These are phyloP conservation scores for Paracoccidioides brasiliensis DNA, from an alignment of 2,329 filamentous ascomycete species.

Conservation along the genomic window DNA sequence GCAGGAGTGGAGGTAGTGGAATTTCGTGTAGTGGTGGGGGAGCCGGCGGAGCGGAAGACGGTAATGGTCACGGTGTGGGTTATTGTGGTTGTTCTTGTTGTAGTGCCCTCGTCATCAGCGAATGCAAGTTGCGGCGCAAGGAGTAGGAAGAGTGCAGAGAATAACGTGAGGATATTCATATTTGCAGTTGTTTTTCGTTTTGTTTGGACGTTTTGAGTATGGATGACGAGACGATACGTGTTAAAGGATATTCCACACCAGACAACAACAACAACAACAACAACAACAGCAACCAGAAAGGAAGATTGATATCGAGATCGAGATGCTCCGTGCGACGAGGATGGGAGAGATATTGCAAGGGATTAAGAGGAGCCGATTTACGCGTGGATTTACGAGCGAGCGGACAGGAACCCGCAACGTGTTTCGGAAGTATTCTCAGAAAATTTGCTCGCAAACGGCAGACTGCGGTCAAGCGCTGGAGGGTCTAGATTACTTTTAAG, in stretches of 20 bases:
- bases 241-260: too few relatives aligned
- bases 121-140: constrained; percentile 21
- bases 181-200: constrained; percentile 6
- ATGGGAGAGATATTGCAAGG: too few relatives aligned
- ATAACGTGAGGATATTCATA: constrained; percentile 26
- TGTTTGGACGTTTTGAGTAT: background rate
- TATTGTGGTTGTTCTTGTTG: constrained; percentile 30
- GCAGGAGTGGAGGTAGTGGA: constrained; percentile 10
- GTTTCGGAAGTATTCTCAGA: too few relatives aligned
- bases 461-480: background rate
- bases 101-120: constrained; percentile 18
- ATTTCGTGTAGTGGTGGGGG: constrained; percentile 9
- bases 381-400: too few relatives aligned
- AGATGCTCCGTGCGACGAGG: too few relatives aligned
- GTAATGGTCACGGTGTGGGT: constrained; percentile 32
- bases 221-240: too few relatives aligned
- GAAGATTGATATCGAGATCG: too few relatives aligned
- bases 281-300: too few relatives aligned
- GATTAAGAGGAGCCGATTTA: too few relatives aligned
- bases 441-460: too few relatives aligned
- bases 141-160: constrained; percentile 23
- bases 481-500: background rate
- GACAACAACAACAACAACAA: too few relatives aligned
- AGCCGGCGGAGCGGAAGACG: constrained; percentile 12
- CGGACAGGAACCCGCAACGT: too few relatives aligned